These are phyloP conservation scores for Tetraselmis striata DNA, from an alignment of 139 green algal species.

Conservation along the genomic window DNA sequence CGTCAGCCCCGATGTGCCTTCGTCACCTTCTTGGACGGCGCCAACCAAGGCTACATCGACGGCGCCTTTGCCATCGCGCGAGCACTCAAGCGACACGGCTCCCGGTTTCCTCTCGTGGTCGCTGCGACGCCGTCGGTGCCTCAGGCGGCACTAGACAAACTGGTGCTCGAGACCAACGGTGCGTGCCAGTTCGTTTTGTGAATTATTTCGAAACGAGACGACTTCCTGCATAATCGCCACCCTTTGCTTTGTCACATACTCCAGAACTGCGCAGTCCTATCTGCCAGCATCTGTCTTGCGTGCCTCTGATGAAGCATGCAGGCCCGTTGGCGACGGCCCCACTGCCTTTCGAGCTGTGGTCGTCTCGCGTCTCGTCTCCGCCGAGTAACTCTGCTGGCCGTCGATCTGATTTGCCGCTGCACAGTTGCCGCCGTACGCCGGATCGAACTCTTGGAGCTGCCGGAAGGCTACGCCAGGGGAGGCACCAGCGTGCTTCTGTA, in stretches of 20 bases:
- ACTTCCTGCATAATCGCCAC: not conserved
- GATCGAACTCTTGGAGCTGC: not conserved
- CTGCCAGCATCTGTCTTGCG: too few relatives aligned
- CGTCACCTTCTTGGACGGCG: not conserved
- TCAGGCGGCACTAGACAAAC: not conserved
- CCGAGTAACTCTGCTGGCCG: too few relatives aligned
- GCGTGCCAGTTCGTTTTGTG: not conserved
- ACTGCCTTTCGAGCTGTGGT: too few relatives aligned
- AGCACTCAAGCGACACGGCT: not conserved
- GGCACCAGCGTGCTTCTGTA: not conserved
- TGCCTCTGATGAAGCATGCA: too few relatives aligned
- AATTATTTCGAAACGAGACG: not conserved
- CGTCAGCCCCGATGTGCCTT: not conserved
- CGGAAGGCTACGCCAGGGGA: not conserved
- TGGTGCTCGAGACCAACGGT: not conserved
- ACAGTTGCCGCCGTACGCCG: not conserved
- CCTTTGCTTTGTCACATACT: not conserved
- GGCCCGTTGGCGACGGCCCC: too few relatives aligned
- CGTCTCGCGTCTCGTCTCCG: too few relatives aligned
- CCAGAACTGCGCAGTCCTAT: not conserved
- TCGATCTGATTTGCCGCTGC: not conserved
- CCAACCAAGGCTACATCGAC: not conserved
- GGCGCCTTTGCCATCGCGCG: not conserved
- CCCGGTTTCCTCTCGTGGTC: not conserved
- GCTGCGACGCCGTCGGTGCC: not conserved